Evolutionary conservation across 192 early-diverging fungal genomes (phyloP).

Genomic region (Backusella parvicylindrica): DNA sequence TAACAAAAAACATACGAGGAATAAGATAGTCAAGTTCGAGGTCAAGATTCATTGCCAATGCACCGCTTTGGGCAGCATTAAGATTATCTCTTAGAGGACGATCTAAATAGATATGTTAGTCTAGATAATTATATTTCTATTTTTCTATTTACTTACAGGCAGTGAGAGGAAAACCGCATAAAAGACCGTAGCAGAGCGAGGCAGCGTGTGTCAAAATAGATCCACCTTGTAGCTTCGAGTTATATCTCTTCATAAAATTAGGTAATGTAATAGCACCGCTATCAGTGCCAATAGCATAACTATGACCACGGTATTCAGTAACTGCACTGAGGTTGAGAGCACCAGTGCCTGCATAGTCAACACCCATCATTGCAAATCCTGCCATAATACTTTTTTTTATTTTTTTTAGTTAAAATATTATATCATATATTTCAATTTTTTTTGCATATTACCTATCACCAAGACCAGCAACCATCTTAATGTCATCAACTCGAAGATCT

Average conservation of each 20-base stretch:
- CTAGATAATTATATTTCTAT: background rate
- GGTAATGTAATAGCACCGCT: conserved; percentile 31
- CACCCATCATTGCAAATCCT: conserved; percentile 45
- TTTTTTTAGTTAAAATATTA: background rate
- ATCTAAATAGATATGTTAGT: background rate
- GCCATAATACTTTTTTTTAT: conserved; percentile 42
- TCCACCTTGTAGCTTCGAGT: conserved; percentile 32
- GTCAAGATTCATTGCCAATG: conserved; percentile 39
- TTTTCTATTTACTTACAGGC: background rate
- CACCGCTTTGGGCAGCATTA: conserved; percentile 52
- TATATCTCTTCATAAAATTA: conserved; percentile 44
- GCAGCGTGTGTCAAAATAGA: conserved; percentile 36
- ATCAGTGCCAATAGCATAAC: conserved; percentile 50
- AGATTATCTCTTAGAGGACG: conserved; percentile 32
- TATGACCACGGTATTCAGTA: conserved; percentile 45
- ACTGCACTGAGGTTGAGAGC: conserved; percentile 26
- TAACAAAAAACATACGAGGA: background rate
- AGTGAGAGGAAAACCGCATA: background rate
- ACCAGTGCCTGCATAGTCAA: conserved; percentile 10
- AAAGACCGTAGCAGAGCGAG: background rate
- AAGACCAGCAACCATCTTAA: conserved; percentile 47
- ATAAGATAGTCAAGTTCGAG: conserved; percentile 43
- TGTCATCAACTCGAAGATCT: conserved; percentile 52
- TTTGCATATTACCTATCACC: conserved; percentile 38
- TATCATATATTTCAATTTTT: background rate